Evolutionary conservation across 805 yeast species (phyloP).

Genomic region (Crinitomyces ghanaensis): DNA sequence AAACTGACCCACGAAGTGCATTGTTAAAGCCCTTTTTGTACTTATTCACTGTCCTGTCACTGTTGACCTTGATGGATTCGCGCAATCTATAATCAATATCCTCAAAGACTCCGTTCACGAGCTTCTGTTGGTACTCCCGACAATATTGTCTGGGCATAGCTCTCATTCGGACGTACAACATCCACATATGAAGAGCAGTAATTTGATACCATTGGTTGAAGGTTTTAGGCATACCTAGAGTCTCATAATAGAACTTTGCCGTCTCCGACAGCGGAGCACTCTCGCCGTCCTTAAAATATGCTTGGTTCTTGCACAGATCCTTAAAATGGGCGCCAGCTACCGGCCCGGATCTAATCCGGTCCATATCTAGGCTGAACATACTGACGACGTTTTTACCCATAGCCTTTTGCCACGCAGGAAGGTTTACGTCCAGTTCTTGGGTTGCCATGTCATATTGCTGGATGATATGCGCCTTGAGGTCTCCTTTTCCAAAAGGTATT

Average conservation of each 20-base stretch:
- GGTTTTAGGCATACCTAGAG: constrained; percentile 69
- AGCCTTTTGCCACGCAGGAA: constrained; percentile 21
- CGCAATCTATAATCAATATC: constrained; percentile 82
- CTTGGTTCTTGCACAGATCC: constrained; percentile 79
- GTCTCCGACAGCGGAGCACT: constrained; percentile 40
- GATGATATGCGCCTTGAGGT: constrained; percentile 19
- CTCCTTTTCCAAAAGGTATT: constrained; percentile 16
- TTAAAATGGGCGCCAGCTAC: constrained; percentile 85
- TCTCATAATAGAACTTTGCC: constrained; percentile 78
- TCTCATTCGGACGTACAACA: constrained; percentile 88
- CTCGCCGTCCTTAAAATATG: constrained; percentile 23
- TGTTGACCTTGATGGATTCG: constrained; percentile 73
- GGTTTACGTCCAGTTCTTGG: constrained; percentile 13
- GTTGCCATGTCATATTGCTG: constrained; percentile 20
- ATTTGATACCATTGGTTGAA: constrained; percentile 97
- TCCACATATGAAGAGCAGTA: constrained; percentile 85
- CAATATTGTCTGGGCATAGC: constrained; percentile 89
- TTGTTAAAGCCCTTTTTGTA: constrained; percentile 84
- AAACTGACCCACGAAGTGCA: constrained; percentile 79
- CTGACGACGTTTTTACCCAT: constrained; percentile 25
- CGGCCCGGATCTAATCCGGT: constrained; percentile 83
- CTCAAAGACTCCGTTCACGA: constrained; percentile 77
- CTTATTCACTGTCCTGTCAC: constrained; percentile 71
- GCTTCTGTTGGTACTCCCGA: constrained; percentile 78
- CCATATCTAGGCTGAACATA: constrained; percentile 74